A percentile compares a stretch with the other conserved stretches of the same genome.
These are phyloP conservation scores for Tarenaya hassleriana DNA, from an alignment of 345 rosid species.

Conservation along the genomic window DNA sequence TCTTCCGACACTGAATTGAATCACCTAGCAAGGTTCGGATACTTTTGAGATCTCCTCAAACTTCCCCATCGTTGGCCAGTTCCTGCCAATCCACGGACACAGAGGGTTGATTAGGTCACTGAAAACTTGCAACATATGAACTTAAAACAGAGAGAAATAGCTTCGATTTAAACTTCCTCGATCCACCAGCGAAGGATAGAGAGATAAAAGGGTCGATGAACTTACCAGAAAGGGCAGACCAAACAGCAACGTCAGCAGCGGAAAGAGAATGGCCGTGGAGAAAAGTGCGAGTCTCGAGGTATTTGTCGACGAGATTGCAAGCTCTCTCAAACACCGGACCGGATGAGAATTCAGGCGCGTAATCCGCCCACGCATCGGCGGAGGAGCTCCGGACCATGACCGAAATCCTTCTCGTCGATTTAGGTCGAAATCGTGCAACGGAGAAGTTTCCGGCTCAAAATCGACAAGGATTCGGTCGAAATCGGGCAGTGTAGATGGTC, in stretches of 20 bases:
- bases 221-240: conserved; percentile 84
- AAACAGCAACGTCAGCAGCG: conserved; percentile 75
- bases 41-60: conserved; percentile 85
- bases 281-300: conserved; percentile 49
- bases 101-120: conserved; percentile 1
- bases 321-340: conserved; percentile 85
- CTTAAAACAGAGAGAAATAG: background rate
- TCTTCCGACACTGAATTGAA: conserved; percentile 65
- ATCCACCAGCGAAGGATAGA: background rate
- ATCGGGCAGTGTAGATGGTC: too few relatives aligned
- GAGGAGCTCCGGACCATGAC: too few relatives aligned
- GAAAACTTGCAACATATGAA: conserved; percentile 1
- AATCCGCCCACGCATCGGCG: conserved; percentile 88
- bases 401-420: too few relatives aligned
- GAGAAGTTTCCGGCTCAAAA: too few relatives aligned
- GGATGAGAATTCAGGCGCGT: conserved; percentile 50
- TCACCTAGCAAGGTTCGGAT: conserved; percentile 73
- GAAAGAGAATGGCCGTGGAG: conserved; percentile 62
- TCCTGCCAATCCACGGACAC: conserved; percentile 50
- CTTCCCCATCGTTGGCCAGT: conserved; percentile 88
- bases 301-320: conserved; percentile 47
- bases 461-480: too few relatives aligned
- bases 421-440: too few relatives aligned
- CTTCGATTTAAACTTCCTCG: background rate
- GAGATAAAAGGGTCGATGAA: background rate